These are phyloP conservation scores for Lasiosphaeris hirsuta DNA, from an alignment of 495 filamentous ascomycete genomes.

Conservation along the genomic window DNA sequence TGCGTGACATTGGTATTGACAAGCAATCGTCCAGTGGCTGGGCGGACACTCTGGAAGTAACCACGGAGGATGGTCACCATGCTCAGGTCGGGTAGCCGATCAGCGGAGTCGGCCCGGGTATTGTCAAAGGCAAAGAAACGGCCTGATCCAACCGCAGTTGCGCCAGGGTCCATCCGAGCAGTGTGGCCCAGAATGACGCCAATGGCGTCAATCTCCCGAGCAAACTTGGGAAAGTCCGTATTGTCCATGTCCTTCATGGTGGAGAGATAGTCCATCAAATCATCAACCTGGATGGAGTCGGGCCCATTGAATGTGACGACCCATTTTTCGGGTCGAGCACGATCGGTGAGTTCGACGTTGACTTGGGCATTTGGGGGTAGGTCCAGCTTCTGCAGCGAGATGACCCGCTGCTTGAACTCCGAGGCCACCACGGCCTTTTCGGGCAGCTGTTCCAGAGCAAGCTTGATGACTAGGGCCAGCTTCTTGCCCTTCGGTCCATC, in stretches of 20 bases:
- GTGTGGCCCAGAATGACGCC: slow-evolving; percentile 46
- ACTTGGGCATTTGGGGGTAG: slow-evolving; percentile 32
- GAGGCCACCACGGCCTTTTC: slow-evolving; percentile 45
- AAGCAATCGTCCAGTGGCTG: slow-evolving; percentile 60
- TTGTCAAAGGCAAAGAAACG: slow-evolving; percentile 42
- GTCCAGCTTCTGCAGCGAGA: slow-evolving; percentile 39
- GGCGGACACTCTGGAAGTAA: slow-evolving; percentile 64
- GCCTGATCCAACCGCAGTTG: slow-evolving; percentile 36
- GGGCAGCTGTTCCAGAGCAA: slow-evolving; percentile 41
- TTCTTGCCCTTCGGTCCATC: slow-evolving; percentile 48
- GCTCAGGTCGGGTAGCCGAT: slow-evolving; percentile 9
- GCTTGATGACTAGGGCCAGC: slow-evolving; percentile 49
- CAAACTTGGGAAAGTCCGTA: slow-evolving; percentile 38
- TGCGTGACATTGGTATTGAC: slow-evolving; percentile 58
- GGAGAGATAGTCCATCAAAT: slow-evolving; percentile 51
- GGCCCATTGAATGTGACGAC: slow-evolving; percentile 42
- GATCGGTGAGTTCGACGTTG: slow-evolving; percentile 43
- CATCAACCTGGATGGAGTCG: slow-evolving; percentile 41
- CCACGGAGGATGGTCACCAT: slow-evolving; percentile 53
- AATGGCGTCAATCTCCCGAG: slow-evolving; percentile 44
- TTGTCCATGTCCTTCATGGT: slow-evolving; percentile 39
- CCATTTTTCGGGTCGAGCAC: slow-evolving; percentile 35
- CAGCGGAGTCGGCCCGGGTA: slow-evolving; percentile 16
- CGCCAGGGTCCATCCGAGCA: slow-evolving; percentile 30
- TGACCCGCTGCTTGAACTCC: slow-evolving; percentile 54